Percentiles rank a stretch among this genome's conserved stretches.
Conservation (phyloP, 2,329 filamentous ascomycete species). For the Xylaria sp. region DNA sequence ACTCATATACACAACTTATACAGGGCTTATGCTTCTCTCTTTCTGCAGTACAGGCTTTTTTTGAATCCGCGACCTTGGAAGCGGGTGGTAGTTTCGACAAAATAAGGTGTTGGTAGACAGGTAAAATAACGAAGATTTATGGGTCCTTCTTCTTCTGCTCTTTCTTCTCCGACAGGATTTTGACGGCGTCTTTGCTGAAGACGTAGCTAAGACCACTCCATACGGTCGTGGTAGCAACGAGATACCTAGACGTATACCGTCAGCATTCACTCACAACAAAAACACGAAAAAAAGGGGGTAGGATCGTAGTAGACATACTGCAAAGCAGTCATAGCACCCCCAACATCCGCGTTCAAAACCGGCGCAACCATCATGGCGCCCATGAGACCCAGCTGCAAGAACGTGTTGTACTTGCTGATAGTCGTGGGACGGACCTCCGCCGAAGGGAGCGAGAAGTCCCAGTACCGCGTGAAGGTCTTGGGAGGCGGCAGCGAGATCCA, state of each 20-base stretch:
- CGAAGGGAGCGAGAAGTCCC: slow-evolving; percentile 91
- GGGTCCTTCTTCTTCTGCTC: slow-evolving; percentile 18
- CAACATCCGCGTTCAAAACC: slow-evolving; percentile 57
- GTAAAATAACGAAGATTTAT: not conserved
- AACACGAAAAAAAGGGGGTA: not conserved
- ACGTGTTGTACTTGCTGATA: slow-evolving; percentile 90
- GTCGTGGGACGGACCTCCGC: slow-evolving; percentile 79
- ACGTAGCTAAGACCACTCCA: slow-evolving; percentile 94
- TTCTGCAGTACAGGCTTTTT: too few relatives aligned
- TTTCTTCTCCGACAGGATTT: slow-evolving; percentile 56
- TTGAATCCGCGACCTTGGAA: too few relatives aligned
- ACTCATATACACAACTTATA: too few relatives aligned
- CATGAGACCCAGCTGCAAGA: slow-evolving; percentile 81
- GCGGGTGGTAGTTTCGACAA: too few relatives aligned
- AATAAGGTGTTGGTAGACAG: not conserved
- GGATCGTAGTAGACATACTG: slow-evolving; percentile 49
- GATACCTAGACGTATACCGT: slow-evolving; percentile 49
- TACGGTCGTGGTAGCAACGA: slow-evolving; percentile 82
- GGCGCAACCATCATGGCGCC: slow-evolving; percentile 78
- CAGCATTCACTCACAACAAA: not conserved
- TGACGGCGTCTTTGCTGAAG: slow-evolving; percentile 85
- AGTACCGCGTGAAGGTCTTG: slow-evolving; percentile 88
- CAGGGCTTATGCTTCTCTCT: too few relatives aligned
- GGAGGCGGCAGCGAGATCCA: slow-evolving; percentile 91
- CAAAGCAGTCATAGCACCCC: slow-evolving; percentile 51